Evolutionary conservation across 768 basidiomycete species (phyloP).

Genomic region (Lactarius quietus): DNA sequence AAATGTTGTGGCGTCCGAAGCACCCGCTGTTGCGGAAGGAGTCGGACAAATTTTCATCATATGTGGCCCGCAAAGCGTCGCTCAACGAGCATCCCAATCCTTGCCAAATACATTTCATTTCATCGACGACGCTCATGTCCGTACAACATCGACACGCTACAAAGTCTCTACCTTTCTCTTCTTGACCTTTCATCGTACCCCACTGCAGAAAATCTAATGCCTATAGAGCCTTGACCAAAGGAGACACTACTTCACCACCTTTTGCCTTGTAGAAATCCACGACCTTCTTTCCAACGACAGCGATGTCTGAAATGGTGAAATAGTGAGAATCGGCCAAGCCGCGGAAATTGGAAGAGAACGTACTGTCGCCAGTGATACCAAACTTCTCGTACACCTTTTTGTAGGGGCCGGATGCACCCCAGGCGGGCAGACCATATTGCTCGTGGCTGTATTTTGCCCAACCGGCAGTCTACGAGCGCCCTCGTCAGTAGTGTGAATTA

Average conservation of each 20-base stretch:
- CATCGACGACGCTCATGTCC: not conserved
- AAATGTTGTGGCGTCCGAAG: too few species aligned
- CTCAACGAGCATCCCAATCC: not conserved
- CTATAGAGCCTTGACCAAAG: conserved; percentile 68
- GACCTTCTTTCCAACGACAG: conserved; percentile 79
- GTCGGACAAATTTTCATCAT: too few species aligned
- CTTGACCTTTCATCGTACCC: not conserved
- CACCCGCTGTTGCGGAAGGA: too few species aligned
- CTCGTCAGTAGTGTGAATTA: conserved; percentile 14
- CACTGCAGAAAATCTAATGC: conserved; percentile 9
- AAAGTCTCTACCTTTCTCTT: not conserved
- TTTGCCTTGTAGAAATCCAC: conserved; percentile 82
- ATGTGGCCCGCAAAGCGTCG: not conserved
- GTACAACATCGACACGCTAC: not conserved
- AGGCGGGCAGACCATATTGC: conserved; percentile 70
- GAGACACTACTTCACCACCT: conserved; percentile 68
- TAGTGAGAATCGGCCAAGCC: not conserved
- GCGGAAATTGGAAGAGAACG: conserved; percentile 30
- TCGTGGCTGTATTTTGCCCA: conserved; percentile 93
- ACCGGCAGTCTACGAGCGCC: conserved; percentile 51
- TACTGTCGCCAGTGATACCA: conserved; percentile 74
- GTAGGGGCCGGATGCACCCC: conserved; percentile 91
- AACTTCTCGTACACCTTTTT: conserved; percentile 90
- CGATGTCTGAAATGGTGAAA: conserved; percentile 64
- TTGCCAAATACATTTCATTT: conserved; percentile 4